Evolutionary conservation across 192 early-diverging fungal species (phyloP).

Genomic region (Linnemannia zychae): DNA sequence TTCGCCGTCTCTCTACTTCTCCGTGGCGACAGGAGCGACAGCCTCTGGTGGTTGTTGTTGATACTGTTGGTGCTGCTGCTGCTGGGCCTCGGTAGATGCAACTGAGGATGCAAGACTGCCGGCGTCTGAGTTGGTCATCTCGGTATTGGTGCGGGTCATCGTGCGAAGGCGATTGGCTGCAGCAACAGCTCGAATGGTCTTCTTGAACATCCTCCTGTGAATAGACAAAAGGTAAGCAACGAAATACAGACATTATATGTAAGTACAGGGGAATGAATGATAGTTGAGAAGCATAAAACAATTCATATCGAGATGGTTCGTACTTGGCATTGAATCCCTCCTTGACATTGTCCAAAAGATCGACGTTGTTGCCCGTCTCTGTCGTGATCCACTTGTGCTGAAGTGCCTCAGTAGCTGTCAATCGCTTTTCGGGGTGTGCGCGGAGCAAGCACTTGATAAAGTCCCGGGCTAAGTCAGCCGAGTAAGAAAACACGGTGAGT

Average conservation of each 20-base stretch:
- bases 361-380: conserved; percentile 71
- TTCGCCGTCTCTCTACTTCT: not conserved
- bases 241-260: not conserved
- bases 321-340: conserved; percentile 79
- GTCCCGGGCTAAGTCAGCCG: conserved; percentile 72
- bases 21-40: not conserved
- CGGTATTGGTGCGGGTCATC: conserved; percentile 37
- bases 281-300: not conserved
- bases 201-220: conserved; percentile 66
- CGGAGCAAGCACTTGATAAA: conserved; percentile 78
- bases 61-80: not conserved
- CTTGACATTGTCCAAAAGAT: conserved; percentile 87
- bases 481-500: not conserved
- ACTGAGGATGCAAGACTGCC: not conserved
- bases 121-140: not conserved
- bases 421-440: conserved; percentile 78
- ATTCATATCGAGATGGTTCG: not conserved
- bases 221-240: not conserved
- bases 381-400: conserved; percentile 88
- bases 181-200: conserved; percentile 73
- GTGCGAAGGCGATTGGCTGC: conserved; percentile 67
- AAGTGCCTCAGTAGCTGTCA: conserved; percentile 86
- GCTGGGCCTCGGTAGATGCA: not conserved
- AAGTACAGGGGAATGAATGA: not conserved
- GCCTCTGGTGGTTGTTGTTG: not conserved